Base-by-base conservation (phyloP, 352 stramenopile species). In the Globisporangium lucens region DNA sequence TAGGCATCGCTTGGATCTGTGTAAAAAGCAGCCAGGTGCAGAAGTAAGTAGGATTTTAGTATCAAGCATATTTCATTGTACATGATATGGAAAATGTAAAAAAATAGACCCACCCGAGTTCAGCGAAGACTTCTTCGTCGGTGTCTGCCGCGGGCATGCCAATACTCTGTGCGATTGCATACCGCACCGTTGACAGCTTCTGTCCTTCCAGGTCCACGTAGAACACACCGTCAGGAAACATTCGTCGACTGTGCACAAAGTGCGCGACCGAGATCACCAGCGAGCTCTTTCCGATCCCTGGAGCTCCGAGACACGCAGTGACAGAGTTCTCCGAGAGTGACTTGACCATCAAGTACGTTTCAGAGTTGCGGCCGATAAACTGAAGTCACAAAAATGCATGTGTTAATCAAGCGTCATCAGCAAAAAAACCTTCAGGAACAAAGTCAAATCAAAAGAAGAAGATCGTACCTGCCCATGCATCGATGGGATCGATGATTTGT, bases 131-230 rank as follows among this genome's bases (percentile, higher is more conserved):
- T 70, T 93, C 83, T 78, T 90, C 83, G 56, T 94, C 80, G 0
- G 84, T 89, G 47, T 91, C 82, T 0, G 84, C 84, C 10, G 81
- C 82, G 57, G 83, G 79, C 65, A 94, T 90, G 0, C 86, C 83
- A 60, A 92, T 91, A 20, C 78, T 91, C 56, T 91, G 86, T 13
- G 84, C 84, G 41, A 94, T 94, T 12, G 86, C 86, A 69, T 93
- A 94, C 33, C 83, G 80, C 27, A 94, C 81, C 53, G 86, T 90
- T 13, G 83, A 91, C 9, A 87, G 74, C 60, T 94, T 91, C 35
- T 92, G 84, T 10, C 84, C 84, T 79, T 94, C 86, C 35, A 94
- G 69, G 59, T 94, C 86, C 24, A 94, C 85, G 67, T 94, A 94
- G 60, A 89, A 94, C 8, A 94, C 80, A 30, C 84, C 86, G 52